phyloP scores from a whole-genome alignment of 331 rosid species.

The Malus hybrid region DNA sequence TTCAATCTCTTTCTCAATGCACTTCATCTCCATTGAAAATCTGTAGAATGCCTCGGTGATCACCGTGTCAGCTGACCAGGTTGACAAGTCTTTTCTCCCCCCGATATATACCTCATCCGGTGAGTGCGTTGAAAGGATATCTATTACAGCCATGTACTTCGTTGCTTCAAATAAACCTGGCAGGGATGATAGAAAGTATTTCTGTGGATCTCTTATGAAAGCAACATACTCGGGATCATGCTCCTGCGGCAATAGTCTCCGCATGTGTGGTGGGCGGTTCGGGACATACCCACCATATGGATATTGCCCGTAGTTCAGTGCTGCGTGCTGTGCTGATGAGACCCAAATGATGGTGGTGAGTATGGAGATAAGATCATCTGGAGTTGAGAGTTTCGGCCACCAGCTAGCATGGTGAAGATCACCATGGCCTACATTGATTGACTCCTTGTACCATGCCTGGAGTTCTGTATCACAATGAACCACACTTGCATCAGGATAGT shows the following conservation, averaged over 20 bases:
- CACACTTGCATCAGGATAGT: slow-evolving; percentile 1
- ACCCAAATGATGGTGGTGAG: slow-evolving; percentile 16
- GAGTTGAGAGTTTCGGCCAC: slow-evolving; percentile 17
- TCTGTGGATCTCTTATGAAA: neutral
- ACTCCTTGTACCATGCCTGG: slow-evolving; percentile 13
- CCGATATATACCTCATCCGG: slow-evolving; percentile 4
- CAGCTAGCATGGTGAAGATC: slow-evolving; percentile 13
- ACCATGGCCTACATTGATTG: slow-evolving; percentile 12
- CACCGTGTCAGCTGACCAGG: slow-evolving; percentile 34
- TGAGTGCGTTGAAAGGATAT: slow-evolving; percentile 1
- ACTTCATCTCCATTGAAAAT: slow-evolving; percentile 22
- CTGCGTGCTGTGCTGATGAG: slow-evolving; percentile 14
- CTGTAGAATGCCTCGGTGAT: slow-evolving; percentile 30
- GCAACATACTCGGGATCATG: neutral
- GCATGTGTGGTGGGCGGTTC: slow-evolving; percentile 2
- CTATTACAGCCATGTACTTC: neutral
- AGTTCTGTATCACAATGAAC: slow-evolving; percentile 12
- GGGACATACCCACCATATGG: slow-evolving; percentile 10
- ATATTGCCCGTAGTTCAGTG: slow-evolving; percentile 18
- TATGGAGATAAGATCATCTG: slow-evolving; percentile 4
- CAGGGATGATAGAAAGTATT: neutral
- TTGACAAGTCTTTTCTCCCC: slow-evolving; percentile 14
- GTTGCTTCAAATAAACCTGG: neutral
- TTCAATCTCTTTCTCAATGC: slow-evolving; percentile 9
- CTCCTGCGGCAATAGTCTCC: neutral